Base-by-base conservation (phyloP, 805 yeast species). In the Lipomyces sp. region DNA sequence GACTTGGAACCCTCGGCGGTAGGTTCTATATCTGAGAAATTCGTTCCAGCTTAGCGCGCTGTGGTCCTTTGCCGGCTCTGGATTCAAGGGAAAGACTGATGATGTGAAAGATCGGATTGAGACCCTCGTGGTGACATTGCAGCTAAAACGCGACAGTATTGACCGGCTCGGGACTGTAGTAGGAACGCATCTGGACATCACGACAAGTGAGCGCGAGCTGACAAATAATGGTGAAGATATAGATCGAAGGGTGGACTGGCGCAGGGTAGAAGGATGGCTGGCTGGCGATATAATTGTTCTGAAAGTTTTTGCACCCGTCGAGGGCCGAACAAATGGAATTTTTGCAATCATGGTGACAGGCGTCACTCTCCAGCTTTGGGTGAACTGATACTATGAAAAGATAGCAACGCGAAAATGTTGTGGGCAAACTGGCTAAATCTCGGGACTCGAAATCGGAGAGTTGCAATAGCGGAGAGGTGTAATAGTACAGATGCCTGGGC, bases 21-120 rank as follows among this genome's bases (percentile, higher is more conserved):
- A 86, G 73, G 88, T 89, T 74, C 97, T 86, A 74, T 93, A 82
- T 54, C 80, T 77, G 72, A 95, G 86, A 76, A 91, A 95, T 57
- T 90, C 88, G 53, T 86, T 84, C 99, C 99, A 95, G 60, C 85
- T 81, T 74, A 90, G 70, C 7, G 59, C 53, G 67, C 62, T 50
- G 59, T 35, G 55, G 45, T 48, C 45, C 10, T 50, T 55, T 10
- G 54, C 34, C 13, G 33, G n/a, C 33, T 29, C 35, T 42, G n/a
- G 60, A 6, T 29, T 29, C 18, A 4, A 57, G 32, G 10, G 53
- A 42, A 6, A 59, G 11, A 42, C 7, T 15, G 48, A 15, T 2
- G 48, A 42, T 42, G 48, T 15, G 48, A 42, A 42, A n/a, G 48
- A n/a, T 42, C 48, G 24, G 48, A 42, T n/a, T 13, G 48, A 42